These are phyloP conservation scores for Akanthomyces muscarius DNA, from an alignment of 2,329 filamentous ascomycete genomes.

Conservation along the genomic window DNA sequence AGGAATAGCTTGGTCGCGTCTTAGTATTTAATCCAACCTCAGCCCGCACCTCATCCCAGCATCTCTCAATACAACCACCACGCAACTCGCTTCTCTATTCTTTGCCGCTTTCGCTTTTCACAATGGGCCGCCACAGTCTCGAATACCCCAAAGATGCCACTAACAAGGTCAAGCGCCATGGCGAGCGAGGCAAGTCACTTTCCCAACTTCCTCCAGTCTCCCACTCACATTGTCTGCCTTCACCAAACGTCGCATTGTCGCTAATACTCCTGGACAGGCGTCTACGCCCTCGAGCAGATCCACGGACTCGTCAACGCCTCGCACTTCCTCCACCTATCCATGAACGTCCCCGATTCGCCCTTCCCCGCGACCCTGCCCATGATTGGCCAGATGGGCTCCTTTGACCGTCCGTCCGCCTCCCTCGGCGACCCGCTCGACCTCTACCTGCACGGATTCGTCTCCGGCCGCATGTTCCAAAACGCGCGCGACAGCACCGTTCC, in stretches of 20 bases:
- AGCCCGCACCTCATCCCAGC: not conserved
- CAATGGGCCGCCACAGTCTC: conserved; percentile 38
- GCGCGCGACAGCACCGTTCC: conserved; percentile 51
- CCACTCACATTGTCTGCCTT: not conserved
- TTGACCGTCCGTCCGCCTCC: conserved; percentile 55
- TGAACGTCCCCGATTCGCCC: conserved; percentile 58
- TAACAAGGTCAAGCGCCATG: conserved; percentile 66
- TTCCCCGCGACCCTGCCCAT: conserved; percentile 79
- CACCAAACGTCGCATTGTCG: too few relatives aligned
- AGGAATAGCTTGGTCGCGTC: not conserved
- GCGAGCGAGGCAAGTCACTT: conserved; percentile 51
- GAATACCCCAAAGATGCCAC: conserved; percentile 60
- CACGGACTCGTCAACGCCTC: conserved; percentile 70
- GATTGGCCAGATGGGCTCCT: conserved; percentile 80
- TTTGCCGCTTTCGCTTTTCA: not conserved
- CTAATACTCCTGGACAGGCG: conserved; percentile 41
- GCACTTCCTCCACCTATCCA: conserved; percentile 77
- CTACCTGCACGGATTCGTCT: conserved; percentile 84
- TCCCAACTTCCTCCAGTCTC: not conserved
- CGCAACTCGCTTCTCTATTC: not conserved
- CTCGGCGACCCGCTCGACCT: conserved; percentile 64
- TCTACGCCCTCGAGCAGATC: conserved; percentile 69
- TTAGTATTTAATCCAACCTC: not conserved
- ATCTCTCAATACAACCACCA: not conserved
- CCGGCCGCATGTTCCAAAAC: conserved; percentile 69